Evolutionary conservation across 1,284 basidiomycete species (phyloP), one percentile per base, ranked within the genome.

Genomic region (Sporisorium exsertum): DNA sequence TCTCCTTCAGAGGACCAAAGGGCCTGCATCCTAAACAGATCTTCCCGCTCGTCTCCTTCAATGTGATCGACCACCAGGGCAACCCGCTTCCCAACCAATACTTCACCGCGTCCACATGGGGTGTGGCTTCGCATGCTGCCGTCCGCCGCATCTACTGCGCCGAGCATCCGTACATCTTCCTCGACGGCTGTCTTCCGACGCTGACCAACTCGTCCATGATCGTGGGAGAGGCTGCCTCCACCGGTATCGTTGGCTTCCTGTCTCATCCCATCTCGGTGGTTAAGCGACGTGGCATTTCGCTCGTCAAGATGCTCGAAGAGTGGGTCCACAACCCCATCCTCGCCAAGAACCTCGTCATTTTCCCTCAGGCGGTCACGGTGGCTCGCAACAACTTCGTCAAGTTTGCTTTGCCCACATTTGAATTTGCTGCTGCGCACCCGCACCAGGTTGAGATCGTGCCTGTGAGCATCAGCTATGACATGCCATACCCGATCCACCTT

Each of bases 351-450:
- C 58, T 66, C 27, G 64, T 66, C 24, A 43, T 66, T 27, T 66
- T 66, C 53, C 64, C 64, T 5, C 64, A 66, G 35, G 64, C 58
- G 0, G 64, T 66, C 18, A 66, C 64, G n/a, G 64, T 66, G 20
- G 64, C 64, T 2, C 64, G 58, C 29, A 60, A 60, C 58, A 66
- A 66, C 58, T 66, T 66, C 32, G 64, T 66, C 58, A 60, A 66
- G 16, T 66, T 66, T 45, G 64, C 52, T 16, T 10, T 52, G 22
- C 64, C 64, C 13, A 66, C 64, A 0, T 66, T 66, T 53, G 40
- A 60, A 40, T 66, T 66, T n/a, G 64, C 64, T 15, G 58, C 64
- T 32, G 46, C 64, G 20, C 27, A 66, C 33, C 58, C 64, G 2
- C 20, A 60, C 40, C 46, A 58, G 10, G 47, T 66, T 40, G 64